Evolutionary conservation across 2,329 filamentous ascomycete species (phyloP).

Genomic region (Annulohypoxylon truncatum): DNA sequence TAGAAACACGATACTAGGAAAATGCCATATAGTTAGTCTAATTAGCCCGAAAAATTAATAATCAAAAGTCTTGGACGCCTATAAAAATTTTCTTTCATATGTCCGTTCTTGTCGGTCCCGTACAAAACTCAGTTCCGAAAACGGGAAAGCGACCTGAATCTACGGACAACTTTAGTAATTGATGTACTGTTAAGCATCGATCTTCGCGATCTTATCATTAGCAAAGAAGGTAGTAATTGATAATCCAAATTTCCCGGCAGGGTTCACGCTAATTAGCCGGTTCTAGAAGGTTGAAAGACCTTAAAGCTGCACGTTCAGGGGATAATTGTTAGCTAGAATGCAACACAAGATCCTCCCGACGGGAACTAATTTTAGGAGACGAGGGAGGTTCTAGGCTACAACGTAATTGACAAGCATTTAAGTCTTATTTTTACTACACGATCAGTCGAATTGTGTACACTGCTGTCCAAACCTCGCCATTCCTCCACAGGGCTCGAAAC

Average conservation of each 20-base stretch:
- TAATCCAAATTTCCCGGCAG: constrained; percentile 12
- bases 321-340: constrained; percentile 27
- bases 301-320: constrained; percentile 14
- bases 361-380: constrained; percentile 12
- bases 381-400: neutral
- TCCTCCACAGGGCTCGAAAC: neutral
- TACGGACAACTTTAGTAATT: constrained; percentile 1
- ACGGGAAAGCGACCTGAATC: neutral
- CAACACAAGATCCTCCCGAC: constrained; percentile 10
- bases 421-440: neutral
- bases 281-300: constrained; percentile 12
- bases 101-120: neutral
- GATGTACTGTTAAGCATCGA: constrained; percentile 12
- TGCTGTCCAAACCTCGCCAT: neutral
- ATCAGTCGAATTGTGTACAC: neutral
- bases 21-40: no score
- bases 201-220: constrained; percentile 19
- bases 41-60: no score
- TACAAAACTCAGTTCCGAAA: neutral
- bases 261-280: constrained; percentile 16
- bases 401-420: neutral
- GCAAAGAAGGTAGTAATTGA: constrained; percentile 15
- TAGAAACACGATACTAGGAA: no score
- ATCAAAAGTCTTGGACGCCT: no score
- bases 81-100: no score